Base-by-base conservation (phyloP, 1,284 basidiomycete genomes). In the Takashimella koratensis region DNA sequence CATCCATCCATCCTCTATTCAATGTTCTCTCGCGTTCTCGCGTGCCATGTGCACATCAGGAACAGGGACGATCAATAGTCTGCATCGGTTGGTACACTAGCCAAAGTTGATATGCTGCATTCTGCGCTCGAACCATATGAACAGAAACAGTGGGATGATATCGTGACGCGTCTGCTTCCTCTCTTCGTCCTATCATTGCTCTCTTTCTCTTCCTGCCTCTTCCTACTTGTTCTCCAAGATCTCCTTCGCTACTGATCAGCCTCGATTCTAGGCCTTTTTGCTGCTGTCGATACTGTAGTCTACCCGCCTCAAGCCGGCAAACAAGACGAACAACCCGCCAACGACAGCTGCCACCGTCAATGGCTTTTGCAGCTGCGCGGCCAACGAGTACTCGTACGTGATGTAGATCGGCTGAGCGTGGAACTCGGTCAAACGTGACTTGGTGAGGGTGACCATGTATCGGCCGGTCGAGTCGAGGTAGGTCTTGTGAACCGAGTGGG, bases 381-480 rank as follows among this genome's bases (percentile, higher is more conserved):
- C 78, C 53, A 86, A 70, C 4, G 88, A 83, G 43, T 93, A 86
- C 61, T 81, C 84, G 81, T 97, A 97, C 40, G 86, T 84, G 54
- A 95, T 67, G 51, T 68, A 75, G 49, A 75, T 54, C 19, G 50
- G 52, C 50, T 71, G 70, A 10, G 82, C 82, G 71, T 97, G 92
- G 63, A 82, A 84, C 66, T 89, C 84, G 0, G 90, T 93, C 54
- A 92, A 79, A 54, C 86, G 77, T 43, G 82, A 76, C 77, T 92
- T 94, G 49, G 80, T 76, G 57, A 98, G 79, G 2, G 82, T 83
- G 49, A 98, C 77, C 3, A 82, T 80, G 3, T 90, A 90, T 40
- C 95, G 85, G 20, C 96, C 95, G 21, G 82, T 82, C n/a, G 93
- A 92, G 74, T 98, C 95, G 40, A 98, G 84, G 76, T 96, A 98